phyloP scores from a whole-genome alignment of 192 early-diverging fungal genomes.

The Backusella westeae region DNA sequence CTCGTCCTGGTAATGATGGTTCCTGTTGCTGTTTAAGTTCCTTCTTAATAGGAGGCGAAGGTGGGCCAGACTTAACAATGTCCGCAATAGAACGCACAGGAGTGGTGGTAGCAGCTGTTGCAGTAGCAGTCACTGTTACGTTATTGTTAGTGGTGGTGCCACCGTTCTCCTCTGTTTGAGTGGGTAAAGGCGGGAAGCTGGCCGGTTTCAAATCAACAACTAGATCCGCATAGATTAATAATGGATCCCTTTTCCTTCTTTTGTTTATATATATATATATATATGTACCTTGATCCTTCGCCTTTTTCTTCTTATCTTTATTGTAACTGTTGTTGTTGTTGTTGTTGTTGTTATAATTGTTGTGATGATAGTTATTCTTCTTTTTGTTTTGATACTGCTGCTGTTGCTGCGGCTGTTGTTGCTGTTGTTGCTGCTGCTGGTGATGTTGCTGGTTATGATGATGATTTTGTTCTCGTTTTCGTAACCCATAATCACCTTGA shows the following conservation, averaged over 20 bases:
- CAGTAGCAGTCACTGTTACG: not conserved
- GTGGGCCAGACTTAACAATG: not conserved
- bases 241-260: not conserved
- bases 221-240: not conserved
- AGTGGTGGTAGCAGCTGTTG: not conserved
- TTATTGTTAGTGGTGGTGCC: not conserved
- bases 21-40: not conserved
- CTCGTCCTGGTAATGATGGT: not conserved
- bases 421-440: not conserved
- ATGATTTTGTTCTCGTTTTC: slow-evolving; percentile 6
- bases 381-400: not conserved
- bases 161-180: not conserved
- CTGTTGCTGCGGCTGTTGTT: not conserved
- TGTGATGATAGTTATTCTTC: not conserved
- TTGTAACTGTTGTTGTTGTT: not conserved
- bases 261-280: not conserved
- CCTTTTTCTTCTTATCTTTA: not conserved
- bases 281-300: not conserved
- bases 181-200: slow-evolving; percentile 12
- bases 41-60: slow-evolving; percentile 1
- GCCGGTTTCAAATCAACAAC: slow-evolving; percentile 6
- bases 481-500: not conserved
- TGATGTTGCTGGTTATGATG: not conserved
- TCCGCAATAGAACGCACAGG: slow-evolving; percentile 2
- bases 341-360: not conserved